Evolutionary conservation across 2,329 filamentous ascomycete genomes (phyloP).

Genomic region (Paracoccidioides lutzii): DNA sequence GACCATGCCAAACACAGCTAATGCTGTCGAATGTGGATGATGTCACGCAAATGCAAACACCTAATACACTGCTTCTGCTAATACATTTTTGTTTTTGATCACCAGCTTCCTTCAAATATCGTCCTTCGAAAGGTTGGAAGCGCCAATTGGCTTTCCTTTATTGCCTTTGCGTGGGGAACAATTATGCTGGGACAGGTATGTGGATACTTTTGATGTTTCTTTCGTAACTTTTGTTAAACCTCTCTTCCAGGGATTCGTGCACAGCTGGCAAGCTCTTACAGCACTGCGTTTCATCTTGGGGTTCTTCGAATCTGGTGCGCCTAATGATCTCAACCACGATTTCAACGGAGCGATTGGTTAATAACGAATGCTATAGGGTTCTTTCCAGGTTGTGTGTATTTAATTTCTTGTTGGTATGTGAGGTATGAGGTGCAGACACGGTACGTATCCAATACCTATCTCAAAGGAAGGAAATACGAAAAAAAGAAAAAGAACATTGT

Average conservation of each 20-base stretch:
- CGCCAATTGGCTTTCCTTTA: slow-evolving; percentile 18
- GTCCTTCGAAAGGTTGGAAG: slow-evolving; percentile 52
- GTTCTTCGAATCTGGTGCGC: slow-evolving; percentile 8
- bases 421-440: slow-evolving; percentile 25
- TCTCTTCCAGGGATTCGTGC: slow-evolving; percentile 12
- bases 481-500: neutral
- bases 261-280: neutral
- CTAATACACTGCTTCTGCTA: neutral
- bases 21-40: neutral
- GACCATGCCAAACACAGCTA: neutral
- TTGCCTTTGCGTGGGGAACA: slow-evolving; percentile 16
- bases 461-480: neutral
- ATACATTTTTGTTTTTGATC: neutral
- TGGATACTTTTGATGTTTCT: slow-evolving; percentile 9
- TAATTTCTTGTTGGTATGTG: slow-evolving; percentile 55
- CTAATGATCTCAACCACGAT: slow-evolving; percentile 35
- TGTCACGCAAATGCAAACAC: neutral
- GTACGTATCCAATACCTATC: slow-evolving; percentile 14
- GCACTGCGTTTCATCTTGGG: neutral
- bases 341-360: neutral
- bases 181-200: slow-evolving; percentile 11
- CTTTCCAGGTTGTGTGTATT: slow-evolving; percentile 48
- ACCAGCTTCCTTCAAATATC: slow-evolving; percentile 48
- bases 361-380: slow-evolving; percentile 6
- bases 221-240: slow-evolving; percentile 1